These are phyloP conservation scores for Diplotaxis tenuifolia DNA, from an alignment of 345 rosid genomes.

Conservation along the genomic window DNA sequence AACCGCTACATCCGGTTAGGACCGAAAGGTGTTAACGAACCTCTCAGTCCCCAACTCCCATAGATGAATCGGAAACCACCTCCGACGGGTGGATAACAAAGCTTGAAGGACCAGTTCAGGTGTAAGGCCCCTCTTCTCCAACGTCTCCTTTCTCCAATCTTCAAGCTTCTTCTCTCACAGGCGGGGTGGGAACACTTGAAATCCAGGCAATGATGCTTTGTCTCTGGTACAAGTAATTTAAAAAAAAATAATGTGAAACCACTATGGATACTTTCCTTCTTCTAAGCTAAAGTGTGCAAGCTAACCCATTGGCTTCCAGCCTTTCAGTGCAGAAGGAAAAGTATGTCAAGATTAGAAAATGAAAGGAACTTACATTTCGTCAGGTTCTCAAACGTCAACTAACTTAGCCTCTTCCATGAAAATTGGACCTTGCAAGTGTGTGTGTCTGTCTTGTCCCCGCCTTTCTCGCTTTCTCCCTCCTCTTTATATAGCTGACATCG, in stretches of 20 bases:
- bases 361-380: constrained; percentile 72
- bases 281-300: background rate
- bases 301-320: background rate
- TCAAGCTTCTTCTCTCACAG: too few species aligned
- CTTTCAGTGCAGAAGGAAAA: constrained; percentile 1
- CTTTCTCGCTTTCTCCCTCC: too few species aligned
- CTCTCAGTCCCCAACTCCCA: too few species aligned
- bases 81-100: too few species aligned
- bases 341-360: background rate
- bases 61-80: too few species aligned
- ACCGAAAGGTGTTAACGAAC: too few species aligned
- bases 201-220: constrained; percentile 73
- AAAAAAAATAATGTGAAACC: background rate
- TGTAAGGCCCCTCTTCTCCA: too few species aligned
- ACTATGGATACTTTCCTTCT: background rate
- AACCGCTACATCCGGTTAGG: too few species aligned
- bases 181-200: constrained; percentile 73
- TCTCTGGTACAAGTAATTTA: constrained; percentile 43
- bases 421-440: constrained; percentile 75
- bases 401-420: constrained; percentile 74
- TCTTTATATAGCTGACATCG: too few species aligned
- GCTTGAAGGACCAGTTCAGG: too few species aligned
- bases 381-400: constrained; percentile 90
- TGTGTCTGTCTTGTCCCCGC: too few species aligned
- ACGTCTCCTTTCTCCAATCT: too few species aligned